Evolutionary conservation across 495 filamentous ascomycete species (phyloP), one percentile per base, ranked within the genome.

Genomic region (Trichoderma virens): DNA sequence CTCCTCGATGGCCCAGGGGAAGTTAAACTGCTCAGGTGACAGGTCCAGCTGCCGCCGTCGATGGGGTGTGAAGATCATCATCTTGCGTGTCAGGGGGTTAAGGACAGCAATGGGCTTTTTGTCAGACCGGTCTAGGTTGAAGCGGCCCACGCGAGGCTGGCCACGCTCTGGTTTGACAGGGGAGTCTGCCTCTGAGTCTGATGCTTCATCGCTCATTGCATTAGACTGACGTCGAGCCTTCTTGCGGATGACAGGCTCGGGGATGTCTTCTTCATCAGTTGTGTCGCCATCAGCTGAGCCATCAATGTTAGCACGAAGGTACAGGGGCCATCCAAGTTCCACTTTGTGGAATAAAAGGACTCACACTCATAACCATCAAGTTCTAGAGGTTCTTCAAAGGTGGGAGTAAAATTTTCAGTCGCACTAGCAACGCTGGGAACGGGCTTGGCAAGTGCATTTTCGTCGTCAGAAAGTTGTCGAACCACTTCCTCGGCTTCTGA

Each of bases 301-400:
- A 61, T 30, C 11, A 13, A 13, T 23, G 18, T 61, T 61, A 61
- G 59, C 20, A 61, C 3, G 16, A 11, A 35, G 11, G 2, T 11
- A 14, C 16, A 39, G 18, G 20, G 31, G 31, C 18, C 43, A 47
- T 1, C 43, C 65, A 67, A 61, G 62, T 62, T 13, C 60, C 51
- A 28, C 68, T 66, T 70, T 67, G 74, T 72, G 76, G n/a, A 47
- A 59, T 38, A 6, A 35, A 1, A 63, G 62, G 65, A 85, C 85
- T 78, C 72, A 93, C 90, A 87, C 76, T 92, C 89, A 74, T 92
- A 93, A 64, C 89, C 90, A 74, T 90, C 91, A 30, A 85, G 86
- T 62, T 72, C 76, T 41, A 78, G 74, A 51, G 70, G 80, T 65
- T 74, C 78, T 27, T 72, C 83, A 60, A 61, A 61, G 20, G 59